A percentile compares a stretch with the other conserved stretches of the same genome.
These are phyloP conservation scores for Termitomyces sp. DNA, from an alignment of 768 basidiomycete species.

Conservation along the genomic window DNA sequence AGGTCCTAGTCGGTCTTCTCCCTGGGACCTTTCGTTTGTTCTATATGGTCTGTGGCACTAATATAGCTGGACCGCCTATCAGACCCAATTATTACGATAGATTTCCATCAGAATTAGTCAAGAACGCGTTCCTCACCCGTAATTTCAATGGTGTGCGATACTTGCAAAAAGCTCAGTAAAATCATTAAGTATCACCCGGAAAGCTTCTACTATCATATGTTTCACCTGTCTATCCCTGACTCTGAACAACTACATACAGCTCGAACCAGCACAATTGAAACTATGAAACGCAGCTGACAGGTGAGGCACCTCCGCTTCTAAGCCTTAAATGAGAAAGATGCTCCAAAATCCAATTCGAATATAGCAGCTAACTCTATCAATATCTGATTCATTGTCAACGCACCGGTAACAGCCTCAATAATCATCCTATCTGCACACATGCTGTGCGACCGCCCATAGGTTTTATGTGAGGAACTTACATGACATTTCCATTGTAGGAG, in stretches of 20 bases:
- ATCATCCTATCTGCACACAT: not conserved
- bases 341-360: not conserved
- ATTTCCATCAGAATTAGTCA: not conserved
- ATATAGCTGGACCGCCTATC: not conserved
- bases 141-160: not conserved
- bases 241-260: not conserved
- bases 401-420: not conserved
- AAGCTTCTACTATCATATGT: not conserved
- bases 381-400: not conserved
- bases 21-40: not conserved
- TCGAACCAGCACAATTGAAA: not conserved
- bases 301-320: not conserved
- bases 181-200: not conserved
- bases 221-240: not conserved
- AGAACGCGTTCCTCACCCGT: not conserved
- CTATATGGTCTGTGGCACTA: not conserved
- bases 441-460: conserved; percentile 5
- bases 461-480: conserved; percentile 1
- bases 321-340: not conserved
- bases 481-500: not conserved
- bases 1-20: not conserved
- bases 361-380: not conserved
- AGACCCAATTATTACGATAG: not conserved
- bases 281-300: conserved; percentile 1
- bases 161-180: not conserved